Conservation (phyloP, 2,329 filamentous ascomycete genomes). For the Plenodomus biglobosus region DNA sequence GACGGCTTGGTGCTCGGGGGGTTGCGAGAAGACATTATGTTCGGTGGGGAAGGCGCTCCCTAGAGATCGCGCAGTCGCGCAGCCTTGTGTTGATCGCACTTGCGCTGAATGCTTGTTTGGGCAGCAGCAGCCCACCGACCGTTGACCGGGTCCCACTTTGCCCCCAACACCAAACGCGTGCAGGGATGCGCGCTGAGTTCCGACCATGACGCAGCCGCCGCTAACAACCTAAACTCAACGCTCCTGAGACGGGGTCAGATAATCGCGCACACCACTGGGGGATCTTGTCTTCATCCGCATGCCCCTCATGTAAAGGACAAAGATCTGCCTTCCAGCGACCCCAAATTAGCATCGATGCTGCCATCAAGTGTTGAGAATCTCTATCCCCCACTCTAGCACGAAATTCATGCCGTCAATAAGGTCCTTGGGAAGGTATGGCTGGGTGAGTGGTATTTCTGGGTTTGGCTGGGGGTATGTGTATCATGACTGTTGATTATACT, state of each 20-base stretch:
- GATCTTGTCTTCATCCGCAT: too few relatives aligned
- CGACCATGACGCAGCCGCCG: constrained; percentile 19
- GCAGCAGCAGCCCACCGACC: constrained; percentile 21
- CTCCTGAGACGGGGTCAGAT: background rate
- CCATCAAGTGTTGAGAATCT: too few relatives aligned
- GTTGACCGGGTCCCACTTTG: constrained; percentile 19
- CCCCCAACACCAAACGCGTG: constrained; percentile 8
- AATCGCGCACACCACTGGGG: too few relatives aligned
- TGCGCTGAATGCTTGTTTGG: constrained; percentile 17
- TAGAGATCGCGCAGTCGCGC: constrained; percentile 15
- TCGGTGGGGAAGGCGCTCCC: constrained; percentile 25
- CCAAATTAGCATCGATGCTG: too few relatives aligned
- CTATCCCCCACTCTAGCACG: too few relatives aligned
- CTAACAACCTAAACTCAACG: background rate
- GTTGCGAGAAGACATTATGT: constrained; percentile 40
- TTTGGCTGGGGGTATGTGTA: too few relatives aligned
- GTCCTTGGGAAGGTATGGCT: too few relatives aligned
- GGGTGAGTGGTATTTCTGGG: too few relatives aligned
- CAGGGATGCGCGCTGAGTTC: constrained; percentile 16
- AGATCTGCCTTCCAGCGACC: too few relatives aligned
- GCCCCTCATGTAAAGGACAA: too few relatives aligned
- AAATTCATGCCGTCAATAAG: too few relatives aligned
- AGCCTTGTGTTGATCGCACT: constrained; percentile 21
- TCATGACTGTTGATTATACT: too few relatives aligned
- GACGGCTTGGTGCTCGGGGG: constrained; percentile 33